phyloP scores from a whole-genome alignment of 306 rosid genomes.

The Lathyrus sativus region DNA sequence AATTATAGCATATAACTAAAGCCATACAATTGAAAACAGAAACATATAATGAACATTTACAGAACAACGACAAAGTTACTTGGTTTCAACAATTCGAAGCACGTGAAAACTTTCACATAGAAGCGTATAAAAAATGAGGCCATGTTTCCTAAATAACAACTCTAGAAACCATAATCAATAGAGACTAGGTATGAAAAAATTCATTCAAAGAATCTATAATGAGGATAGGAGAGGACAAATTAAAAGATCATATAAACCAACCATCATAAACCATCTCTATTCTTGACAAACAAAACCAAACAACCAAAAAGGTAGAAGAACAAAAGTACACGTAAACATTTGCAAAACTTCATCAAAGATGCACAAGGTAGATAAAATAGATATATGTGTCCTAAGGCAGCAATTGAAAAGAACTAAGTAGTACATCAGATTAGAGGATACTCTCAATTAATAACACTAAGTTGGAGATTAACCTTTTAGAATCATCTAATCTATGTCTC shows the following conservation, averaged over 20 bases:
- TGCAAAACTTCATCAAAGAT: slow-evolving; percentile 12
- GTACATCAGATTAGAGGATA: slow-evolving; percentile 16
- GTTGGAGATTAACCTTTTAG: slow-evolving; percentile 60
- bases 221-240: neutral
- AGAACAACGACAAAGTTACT: slow-evolving; percentile 13
- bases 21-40: slow-evolving; percentile 21
- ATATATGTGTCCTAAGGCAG: neutral
- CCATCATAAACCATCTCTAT: slow-evolving; percentile 11
- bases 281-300: slow-evolving; percentile 32
- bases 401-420: neutral
- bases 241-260: slow-evolving; percentile 1
- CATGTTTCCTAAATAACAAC: neutral
- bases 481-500: slow-evolving; percentile 76
- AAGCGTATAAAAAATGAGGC: slow-evolving; percentile 4
- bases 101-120: neutral
- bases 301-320: slow-evolving; percentile 16
- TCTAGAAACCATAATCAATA: neutral
- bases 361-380: slow-evolving; percentile 1
- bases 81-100: slow-evolving; percentile 21
- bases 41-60: slow-evolving; percentile 4
- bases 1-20: neutral
- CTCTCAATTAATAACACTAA: slow-evolving; percentile 12
- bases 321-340: slow-evolving; percentile 11
- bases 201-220: neutral
- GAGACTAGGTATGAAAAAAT: slow-evolving; percentile 9